Base-by-base conservation (phyloP, 768 basidiomycete genomes). In the Ramaria rubella region DNA sequence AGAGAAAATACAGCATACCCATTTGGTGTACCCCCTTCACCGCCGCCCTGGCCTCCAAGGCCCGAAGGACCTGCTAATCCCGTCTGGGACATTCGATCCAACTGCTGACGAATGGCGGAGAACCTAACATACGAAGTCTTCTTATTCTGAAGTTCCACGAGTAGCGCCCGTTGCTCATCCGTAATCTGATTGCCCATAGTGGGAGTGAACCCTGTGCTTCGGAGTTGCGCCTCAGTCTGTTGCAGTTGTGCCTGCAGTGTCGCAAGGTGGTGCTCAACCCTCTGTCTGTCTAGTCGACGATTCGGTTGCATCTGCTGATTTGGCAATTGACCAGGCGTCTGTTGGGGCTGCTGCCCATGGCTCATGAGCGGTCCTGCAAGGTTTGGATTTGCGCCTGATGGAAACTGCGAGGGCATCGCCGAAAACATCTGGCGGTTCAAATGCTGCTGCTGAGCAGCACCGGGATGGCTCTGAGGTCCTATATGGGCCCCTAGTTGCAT, bases 401-500 rank as follows among this genome's bases (percentile, higher is more conserved):
- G 29, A 24, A 48, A 48, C 27, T 48, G 46, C 17, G 46, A 2
- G 24, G 21, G 46, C 29, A 48, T 27, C 2, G 21, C 5, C 14
- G 34, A 12, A 54, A 42, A 54, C 52, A 54, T 54, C 40, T 4
- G 38, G 24, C 52, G 52, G 36, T 40, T 54, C 17, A 44, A 15
- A 23, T 44, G 52, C 11, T 24, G 27, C 29, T 54, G 52, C 43
- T 54, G 52, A 4, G 19, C 36, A 24, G 19, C 36, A 29, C 19
- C 27, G 3, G 52, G 19, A 54, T 54, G 46, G 29, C 23, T 26
- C 23, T 54, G 52, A 7, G 42, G 52, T 12, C 38, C 38, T 6
- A 19, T 40, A 15, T 38, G 34, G 1, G 36, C n/a, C 21, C 26
- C 38, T 15, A 42, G 23, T n/a, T 19, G 52, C 33, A 54, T 44